Conservation (phyloP, 2,329 filamentous ascomycete genomes). For the Fusarium concolor region DNA sequence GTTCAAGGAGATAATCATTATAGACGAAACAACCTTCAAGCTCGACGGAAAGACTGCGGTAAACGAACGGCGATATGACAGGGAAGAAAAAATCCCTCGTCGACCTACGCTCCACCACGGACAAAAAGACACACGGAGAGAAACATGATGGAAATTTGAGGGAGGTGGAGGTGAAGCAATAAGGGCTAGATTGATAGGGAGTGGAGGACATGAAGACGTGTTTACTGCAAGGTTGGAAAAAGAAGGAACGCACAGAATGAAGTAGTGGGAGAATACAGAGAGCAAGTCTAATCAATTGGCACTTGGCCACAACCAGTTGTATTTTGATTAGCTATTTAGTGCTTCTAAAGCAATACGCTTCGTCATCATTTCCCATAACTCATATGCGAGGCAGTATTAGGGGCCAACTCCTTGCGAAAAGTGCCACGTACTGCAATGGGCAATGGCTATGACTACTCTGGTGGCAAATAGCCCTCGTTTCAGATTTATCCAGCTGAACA, state of each 20-base stretch:
- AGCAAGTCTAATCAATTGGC: neutral
- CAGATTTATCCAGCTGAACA: neutral
- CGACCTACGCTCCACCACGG: neutral
- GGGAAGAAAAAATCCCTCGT: neutral
- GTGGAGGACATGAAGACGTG: neutral
- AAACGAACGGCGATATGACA: neutral
- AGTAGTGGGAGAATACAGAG: neutral
- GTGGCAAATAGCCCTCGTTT: neutral
- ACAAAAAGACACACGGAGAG: neutral
- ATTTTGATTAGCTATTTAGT: slow-evolving; percentile 8
- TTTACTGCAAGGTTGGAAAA: neutral
- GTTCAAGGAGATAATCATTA: neutral
- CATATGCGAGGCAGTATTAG: slow-evolving; percentile 1
- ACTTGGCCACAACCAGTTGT: neutral
- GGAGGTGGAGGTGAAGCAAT: neutral
- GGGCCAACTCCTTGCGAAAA: neutral
- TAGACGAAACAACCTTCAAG: neutral
- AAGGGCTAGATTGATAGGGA: neutral
- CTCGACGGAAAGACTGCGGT: neutral
- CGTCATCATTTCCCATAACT: slow-evolving; percentile 29
- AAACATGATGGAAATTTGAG: too few species aligned
- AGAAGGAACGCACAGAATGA: neutral
- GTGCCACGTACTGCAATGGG: neutral
- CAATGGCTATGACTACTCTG: neutral
- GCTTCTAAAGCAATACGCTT: slow-evolving; percentile 3